Evolutionary conservation across 768 basidiomycete genomes (phyloP), one percentile per base, ranked within the genome.

Genomic region (Podaxis sp.): DNA sequence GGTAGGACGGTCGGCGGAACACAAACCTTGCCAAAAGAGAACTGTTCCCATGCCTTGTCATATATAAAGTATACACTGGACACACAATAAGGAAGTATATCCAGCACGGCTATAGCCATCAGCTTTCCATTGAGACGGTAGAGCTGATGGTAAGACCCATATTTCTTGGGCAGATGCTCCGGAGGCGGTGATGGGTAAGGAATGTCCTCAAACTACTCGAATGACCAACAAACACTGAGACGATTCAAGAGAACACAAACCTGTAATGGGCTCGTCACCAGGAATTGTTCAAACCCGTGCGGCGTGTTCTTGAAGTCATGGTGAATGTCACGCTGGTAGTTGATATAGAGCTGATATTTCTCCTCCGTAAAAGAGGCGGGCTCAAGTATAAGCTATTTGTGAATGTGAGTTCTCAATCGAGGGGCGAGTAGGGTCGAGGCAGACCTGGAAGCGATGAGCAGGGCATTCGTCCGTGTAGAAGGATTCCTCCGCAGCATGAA

Each of bases 81-180:
- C 3, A 98, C 88, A 63, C 95, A 94, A 36, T 73, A 72, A 0
- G 95, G 95, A 27, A 99, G 78, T 57, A 99, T 88, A 71, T 98
- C 97, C 57, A 98, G 76, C 28, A 98, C 91, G 4, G 85, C 88
- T 69, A 98, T 78, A 0, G 92, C 97, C 54, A 97, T 82, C 10
- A 98, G 78, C 68, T 86, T 71, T 3, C 86, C 91, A 66, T 98
- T 90, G 25, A 98, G 71, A 62, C 84, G 81, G 69, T 96, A 97
- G 47, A 93, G 74, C 66, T 94, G 93, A 68, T 98, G 96, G 71
- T 93, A 92, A 23, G 92, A 89, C n/a, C 96, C 96, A 72, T 93
- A 98, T 14, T 82, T 73, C n/a, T 62, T 68, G 0, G 95, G 94
- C 9, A 96, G 78, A 66, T 88, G 80, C 2, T 62, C 59, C 16